Evolutionary conservation across 2,329 filamentous ascomycete species (phyloP).

Genomic region (Pseudocercospora eumusae): DNA sequence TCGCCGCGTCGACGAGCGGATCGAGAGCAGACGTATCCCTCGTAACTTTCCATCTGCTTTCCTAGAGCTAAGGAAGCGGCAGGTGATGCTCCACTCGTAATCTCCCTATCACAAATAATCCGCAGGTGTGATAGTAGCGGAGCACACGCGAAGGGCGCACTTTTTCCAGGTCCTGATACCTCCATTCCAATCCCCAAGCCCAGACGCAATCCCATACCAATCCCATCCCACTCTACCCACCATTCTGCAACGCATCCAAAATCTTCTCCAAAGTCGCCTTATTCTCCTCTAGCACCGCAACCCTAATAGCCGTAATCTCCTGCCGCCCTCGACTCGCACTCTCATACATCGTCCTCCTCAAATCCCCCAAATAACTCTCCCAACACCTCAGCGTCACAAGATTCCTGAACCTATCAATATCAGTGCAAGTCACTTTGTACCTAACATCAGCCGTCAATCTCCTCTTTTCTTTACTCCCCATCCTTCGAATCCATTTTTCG

Average conservation of each 20-base stretch:
- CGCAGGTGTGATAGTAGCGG: no score
- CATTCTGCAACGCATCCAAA: neutral
- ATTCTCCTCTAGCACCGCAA: conserved; percentile 3
- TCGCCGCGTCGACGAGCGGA: neutral
- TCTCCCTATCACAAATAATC: no score
- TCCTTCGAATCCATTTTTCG: neutral
- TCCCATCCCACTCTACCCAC: neutral
- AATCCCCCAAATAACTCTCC: conserved; percentile 4
- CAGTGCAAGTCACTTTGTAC: neutral
- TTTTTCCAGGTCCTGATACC: neutral
- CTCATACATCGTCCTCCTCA: neutral
- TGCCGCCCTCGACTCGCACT: neutral
- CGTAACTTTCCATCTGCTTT: neutral
- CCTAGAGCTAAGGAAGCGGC: no score
- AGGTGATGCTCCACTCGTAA: no score
- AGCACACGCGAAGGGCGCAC: no score
- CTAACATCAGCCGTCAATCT: neutral
- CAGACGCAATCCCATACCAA: neutral
- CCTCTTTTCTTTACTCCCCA: neutral
- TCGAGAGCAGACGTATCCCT: neutral
- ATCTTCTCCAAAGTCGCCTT: neutral
- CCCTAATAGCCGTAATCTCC: conserved; percentile 1
- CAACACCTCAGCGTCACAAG: conserved; percentile 6
- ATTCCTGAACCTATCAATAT: neutral
- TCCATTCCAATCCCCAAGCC: neutral